Evolutionary conservation across 2,329 filamentous ascomycete species (phyloP).

Genomic region (Colletotrichum tofieldiae): DNA sequence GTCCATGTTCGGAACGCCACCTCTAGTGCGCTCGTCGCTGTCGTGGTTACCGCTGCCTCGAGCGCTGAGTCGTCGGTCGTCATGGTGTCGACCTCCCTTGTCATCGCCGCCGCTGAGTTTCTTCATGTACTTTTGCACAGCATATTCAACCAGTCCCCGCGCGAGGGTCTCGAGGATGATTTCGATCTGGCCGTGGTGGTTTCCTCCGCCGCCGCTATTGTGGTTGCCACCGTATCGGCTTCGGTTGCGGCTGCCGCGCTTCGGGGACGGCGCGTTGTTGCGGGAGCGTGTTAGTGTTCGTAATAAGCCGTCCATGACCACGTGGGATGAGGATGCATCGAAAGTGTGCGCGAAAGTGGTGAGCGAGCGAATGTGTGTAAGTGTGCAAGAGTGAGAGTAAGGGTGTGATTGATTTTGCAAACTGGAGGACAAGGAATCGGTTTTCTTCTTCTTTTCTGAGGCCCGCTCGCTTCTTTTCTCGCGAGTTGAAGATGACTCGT

Average conservation of each 20-base stretch:
- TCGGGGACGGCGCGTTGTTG: conserved; percentile 24
- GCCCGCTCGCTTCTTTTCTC: neutral
- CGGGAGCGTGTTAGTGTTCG: conserved; percentile 29
- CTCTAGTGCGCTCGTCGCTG: conserved; percentile 16
- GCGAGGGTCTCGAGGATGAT: conserved; percentile 35
- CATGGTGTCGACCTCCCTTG: conserved; percentile 3
- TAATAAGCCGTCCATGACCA: conserved; percentile 32
- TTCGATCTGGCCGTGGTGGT: conserved; percentile 27
- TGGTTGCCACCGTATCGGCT: conserved; percentile 1
- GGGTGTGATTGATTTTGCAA: neutral
- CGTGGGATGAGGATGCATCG: conserved; percentile 3
- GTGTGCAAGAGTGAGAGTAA: neutral
- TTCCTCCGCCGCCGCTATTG: conserved; percentile 1
- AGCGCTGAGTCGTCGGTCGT: conserved; percentile 10
- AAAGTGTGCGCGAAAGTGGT: neutral
- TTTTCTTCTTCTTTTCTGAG: neutral
- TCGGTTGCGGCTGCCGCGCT: conserved; percentile 21
- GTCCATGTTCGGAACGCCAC: conserved; percentile 37
- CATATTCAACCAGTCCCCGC: conserved; percentile 33
- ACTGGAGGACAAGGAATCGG: neutral
- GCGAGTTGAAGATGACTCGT: conserved; percentile 1
- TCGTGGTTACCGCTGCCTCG: neutral
- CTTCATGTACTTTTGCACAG: conserved; percentile 37
- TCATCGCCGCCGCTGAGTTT: conserved; percentile 1
- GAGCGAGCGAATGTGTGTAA: conserved; percentile 2